Percentiles rank a stretch among this genome's conserved stretches.
phyloP scores from a whole-genome alignment of 1,284 basidiomycete genomes.

The Mycosarcoma mackinlayi region DNA sequence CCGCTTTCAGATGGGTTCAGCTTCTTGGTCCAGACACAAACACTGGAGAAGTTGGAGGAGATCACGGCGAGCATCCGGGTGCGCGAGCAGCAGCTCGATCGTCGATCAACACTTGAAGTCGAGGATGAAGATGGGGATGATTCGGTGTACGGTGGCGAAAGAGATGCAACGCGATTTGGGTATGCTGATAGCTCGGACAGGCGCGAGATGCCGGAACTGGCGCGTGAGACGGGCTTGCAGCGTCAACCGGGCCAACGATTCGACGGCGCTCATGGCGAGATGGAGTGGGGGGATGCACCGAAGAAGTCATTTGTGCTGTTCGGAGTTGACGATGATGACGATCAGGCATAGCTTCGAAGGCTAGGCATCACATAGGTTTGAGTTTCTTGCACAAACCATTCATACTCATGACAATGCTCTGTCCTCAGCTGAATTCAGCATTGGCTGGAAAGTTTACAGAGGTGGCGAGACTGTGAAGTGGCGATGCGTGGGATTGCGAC shows the following conservation, averaged over 20 bases:
- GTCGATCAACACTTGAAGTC: background rate
- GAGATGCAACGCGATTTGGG: slow-evolving; percentile 20
- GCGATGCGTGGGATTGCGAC: background rate
- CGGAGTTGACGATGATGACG: slow-evolving; percentile 46
- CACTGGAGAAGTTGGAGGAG: slow-evolving; percentile 43
- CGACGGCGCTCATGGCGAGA: slow-evolving; percentile 49
- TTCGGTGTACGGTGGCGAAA: slow-evolving; percentile 27
- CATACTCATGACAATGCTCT: no score
- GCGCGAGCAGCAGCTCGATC: slow-evolving; percentile 4
- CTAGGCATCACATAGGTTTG: no score
- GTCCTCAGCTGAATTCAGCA: background rate
- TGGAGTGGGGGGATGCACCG: slow-evolving; percentile 56
- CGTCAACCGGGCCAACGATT: slow-evolving; percentile 31
- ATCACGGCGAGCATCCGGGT: slow-evolving; percentile 42
- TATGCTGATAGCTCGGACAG: slow-evolving; percentile 6
- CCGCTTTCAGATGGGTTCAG: slow-evolving; percentile 46
- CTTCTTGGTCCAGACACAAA: slow-evolving; percentile 42
- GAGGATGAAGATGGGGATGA: slow-evolving; percentile 25
- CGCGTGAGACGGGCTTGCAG: slow-evolving; percentile 14
- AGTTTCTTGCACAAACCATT: no score
- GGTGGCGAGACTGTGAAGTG: background rate
- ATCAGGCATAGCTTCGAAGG: background rate
- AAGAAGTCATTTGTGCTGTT: slow-evolving; percentile 50
- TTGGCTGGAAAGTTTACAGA: no score
- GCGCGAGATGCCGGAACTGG: background rate